A percentile compares a stretch with the other conserved stretches of the same genome.
phyloP scores from a whole-genome alignment of 108 stramenopile species.

The Cyclostephanos tholiformis region DNA sequence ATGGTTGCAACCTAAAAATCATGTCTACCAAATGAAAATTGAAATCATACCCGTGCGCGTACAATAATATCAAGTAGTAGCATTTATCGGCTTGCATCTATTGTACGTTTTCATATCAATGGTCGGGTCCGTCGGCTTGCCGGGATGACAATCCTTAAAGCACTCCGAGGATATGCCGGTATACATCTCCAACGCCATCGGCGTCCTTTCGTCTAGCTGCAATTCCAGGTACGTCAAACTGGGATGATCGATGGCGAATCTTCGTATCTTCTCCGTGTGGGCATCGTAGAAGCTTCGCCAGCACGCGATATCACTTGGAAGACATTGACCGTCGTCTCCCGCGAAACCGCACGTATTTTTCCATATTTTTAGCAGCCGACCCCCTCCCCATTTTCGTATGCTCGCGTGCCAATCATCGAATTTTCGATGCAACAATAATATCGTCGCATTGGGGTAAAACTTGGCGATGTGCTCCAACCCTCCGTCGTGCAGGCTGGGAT shows the following conservation, averaged over 20 bases:
- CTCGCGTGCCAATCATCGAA: conserved; percentile 2
- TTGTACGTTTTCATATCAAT: conserved; percentile 6
- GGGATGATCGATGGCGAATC: conserved; percentile 16
- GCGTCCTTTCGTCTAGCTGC: conserved; percentile 6
- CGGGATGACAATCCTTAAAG: conserved; percentile 1
- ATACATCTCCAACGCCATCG: background rate
- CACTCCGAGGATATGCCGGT: background rate
- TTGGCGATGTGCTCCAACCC: conserved; percentile 1
- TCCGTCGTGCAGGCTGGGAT: background rate
- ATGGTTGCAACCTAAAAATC: background rate
- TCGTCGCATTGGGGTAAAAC: background rate
- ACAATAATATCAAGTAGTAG: background rate
- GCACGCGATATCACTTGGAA: background rate
- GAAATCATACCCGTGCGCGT: too few relatives aligned
- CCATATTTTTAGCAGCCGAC: background rate
- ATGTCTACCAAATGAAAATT: too few relatives aligned
- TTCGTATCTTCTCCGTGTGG: conserved; percentile 18
- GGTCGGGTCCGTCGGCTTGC: conserved; percentile 3
- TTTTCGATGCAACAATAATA: background rate
- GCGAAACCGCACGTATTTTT: background rate
- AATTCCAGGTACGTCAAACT: conserved; percentile 29
- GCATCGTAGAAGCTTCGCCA: conserved; percentile 21
- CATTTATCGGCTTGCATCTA: conserved; percentile 5
- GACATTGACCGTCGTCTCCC: background rate
- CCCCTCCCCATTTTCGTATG: background rate